Conservation (phyloP, 2,329 filamentous ascomycete genomes). For the Ophiostoma quercus region DNA sequence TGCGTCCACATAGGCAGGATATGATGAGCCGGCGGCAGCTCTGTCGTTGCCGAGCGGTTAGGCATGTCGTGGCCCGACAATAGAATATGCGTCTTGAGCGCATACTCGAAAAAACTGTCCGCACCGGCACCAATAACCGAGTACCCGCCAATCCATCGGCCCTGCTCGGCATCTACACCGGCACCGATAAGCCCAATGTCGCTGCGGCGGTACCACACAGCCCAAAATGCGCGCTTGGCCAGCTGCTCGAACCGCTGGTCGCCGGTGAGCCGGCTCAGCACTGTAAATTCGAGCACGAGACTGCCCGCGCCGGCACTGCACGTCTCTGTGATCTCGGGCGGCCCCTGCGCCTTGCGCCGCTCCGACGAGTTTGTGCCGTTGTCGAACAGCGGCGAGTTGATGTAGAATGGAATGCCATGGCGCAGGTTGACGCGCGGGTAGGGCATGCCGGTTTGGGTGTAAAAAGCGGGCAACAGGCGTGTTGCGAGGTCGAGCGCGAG, state of each 20-base stretch:
- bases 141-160: constrained; percentile 80
- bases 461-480: constrained; percentile 84
- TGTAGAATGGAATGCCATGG: constrained; percentile 81
- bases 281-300: constrained; percentile 86
- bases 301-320: constrained; percentile 97
- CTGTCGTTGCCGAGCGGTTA: constrained; percentile 39
- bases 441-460: constrained; percentile 82
- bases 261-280: constrained; percentile 80
- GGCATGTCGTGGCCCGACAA: constrained; percentile 67
- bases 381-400: constrained; percentile 72
- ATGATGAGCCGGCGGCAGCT: constrained; percentile 14
- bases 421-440: constrained; percentile 92
- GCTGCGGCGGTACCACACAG: constrained; percentile 86
- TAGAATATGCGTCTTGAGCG: constrained; percentile 86
- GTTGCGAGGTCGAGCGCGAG: constrained; percentile 80
- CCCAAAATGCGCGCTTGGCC: constrained; percentile 92
- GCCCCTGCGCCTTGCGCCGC: constrained; percentile 39
- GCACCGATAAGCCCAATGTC: constrained; percentile 82
- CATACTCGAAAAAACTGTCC: constrained; percentile 98
- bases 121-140: constrained; percentile 95
- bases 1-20: constrained; percentile 9
- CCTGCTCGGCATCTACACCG: constrained; percentile 82
- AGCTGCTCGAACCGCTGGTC: constrained; percentile 82
- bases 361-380: constrained; percentile 25
- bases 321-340: constrained; percentile 80